Conservation (phyloP, 176 grass and related monocot genomes). For the Elymus sibiricus region DNA sequence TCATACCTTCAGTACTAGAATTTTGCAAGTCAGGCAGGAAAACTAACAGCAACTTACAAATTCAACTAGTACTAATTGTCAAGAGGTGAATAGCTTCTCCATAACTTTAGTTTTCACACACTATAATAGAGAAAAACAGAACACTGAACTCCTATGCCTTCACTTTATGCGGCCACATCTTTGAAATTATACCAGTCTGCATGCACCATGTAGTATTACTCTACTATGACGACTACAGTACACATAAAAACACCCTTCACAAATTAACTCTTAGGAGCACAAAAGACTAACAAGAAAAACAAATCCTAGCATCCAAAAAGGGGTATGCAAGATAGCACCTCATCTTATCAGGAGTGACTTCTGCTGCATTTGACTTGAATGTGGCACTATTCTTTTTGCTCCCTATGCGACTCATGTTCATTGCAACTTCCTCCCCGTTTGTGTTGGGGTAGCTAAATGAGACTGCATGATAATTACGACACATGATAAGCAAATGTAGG, state of each 20-base stretch:
- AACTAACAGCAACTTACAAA: constrained; percentile 3
- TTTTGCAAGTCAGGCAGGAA: constrained; percentile 4
- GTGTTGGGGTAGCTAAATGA: constrained; percentile 84
- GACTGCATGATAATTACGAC: constrained; percentile 41
- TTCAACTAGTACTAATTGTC: neutral
- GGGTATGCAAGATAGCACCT: constrained; percentile 46
- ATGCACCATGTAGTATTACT: neutral
- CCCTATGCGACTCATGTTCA: constrained; percentile 87
- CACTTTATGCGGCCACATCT: neutral
- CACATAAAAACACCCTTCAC: constrained; percentile 31
- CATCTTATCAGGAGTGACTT: constrained; percentile 97
- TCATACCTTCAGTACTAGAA: neutral
- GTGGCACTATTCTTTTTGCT: constrained; percentile 67
- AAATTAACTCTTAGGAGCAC: neutral
- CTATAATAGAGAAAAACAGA: constrained; percentile 10
- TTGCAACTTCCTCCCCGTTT: constrained; percentile 68
- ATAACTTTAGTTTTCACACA: neutral
- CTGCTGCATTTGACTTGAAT: constrained; percentile 68
- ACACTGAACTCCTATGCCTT: neutral
- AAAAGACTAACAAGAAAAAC: constrained; percentile 14
- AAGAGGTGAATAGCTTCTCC: neutral
- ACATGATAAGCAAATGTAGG: neutral
- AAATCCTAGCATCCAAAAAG: constrained; percentile 7
- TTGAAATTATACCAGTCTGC: neutral
- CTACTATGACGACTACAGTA: neutral